phyloP scores from a whole-genome alignment of 805 yeast genomes.

The Kluyveromyces lactis region DNA sequence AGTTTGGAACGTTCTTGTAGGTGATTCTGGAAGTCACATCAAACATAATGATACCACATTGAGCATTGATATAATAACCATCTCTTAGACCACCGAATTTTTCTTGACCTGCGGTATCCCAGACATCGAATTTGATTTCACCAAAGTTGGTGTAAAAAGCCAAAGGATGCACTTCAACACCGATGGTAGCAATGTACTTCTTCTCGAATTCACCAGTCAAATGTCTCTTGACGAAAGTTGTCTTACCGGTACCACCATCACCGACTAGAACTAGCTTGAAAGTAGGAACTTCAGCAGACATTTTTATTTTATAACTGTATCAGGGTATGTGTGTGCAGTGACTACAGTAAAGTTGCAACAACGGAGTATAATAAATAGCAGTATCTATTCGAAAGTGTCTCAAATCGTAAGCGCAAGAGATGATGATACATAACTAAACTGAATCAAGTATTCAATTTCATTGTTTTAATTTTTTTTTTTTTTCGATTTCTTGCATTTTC shows the following conservation, averaged over 20 bases:
- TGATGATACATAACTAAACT: too few species aligned
- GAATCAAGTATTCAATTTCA: too few species aligned
- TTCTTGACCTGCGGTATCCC: slow-evolving; percentile 99
- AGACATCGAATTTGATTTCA: slow-evolving; percentile 96
- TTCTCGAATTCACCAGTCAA: slow-evolving; percentile 99
- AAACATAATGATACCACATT: slow-evolving; percentile 99
- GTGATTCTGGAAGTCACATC: slow-evolving; percentile 99
- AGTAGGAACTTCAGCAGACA: slow-evolving; percentile 85
- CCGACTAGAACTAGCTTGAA: slow-evolving; percentile 98
- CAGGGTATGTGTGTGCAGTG: too few species aligned
- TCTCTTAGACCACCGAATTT: slow-evolving; percentile 99
- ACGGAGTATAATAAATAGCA: too few species aligned
- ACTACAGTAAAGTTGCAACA: too few species aligned
- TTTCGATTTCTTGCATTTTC: too few species aligned
- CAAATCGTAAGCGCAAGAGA: too few species aligned
- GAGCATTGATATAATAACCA: slow-evolving; percentile 99
- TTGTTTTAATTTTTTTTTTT: too few species aligned
- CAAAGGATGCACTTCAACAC: slow-evolving; percentile 99
- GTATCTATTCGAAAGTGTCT: too few species aligned
- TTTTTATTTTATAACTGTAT: slow-evolving; percentile 21
- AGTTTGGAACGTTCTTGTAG: slow-evolving; percentile 99
- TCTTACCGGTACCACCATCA: slow-evolving; percentile 99
- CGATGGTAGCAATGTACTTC: slow-evolving; percentile 97
- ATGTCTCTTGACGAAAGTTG: slow-evolving; percentile 99
- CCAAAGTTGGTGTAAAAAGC: slow-evolving; percentile 98